These are phyloP conservation scores for Apiotrichum siamense DNA, from an alignment of 1,284 basidiomycete species.

Conservation along the genomic window DNA sequence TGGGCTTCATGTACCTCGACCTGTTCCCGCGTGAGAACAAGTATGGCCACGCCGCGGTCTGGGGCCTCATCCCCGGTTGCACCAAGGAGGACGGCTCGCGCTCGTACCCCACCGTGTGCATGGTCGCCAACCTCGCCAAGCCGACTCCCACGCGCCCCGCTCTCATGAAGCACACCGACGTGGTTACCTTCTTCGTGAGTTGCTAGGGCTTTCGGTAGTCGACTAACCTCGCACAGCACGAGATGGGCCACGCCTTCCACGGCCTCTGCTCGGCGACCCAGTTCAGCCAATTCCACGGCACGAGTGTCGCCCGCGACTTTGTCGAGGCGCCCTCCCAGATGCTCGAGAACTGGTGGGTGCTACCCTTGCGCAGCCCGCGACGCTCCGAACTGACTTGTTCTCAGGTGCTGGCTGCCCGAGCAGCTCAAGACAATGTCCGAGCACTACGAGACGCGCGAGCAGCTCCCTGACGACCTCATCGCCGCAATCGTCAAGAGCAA, in stretches of 20 bases:
- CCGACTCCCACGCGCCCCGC: conserved; percentile 61
- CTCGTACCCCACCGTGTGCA: conserved; percentile 42
- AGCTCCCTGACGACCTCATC: conserved; percentile 17
- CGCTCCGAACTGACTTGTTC: no score
- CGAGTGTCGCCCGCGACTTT: conserved; percentile 58
- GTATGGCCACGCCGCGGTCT: conserved; percentile 80
- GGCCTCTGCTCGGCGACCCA: conserved; percentile 65
- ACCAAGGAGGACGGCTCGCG: conserved; percentile 21
- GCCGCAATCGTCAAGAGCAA: conserved; percentile 19
- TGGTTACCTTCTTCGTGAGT: conserved; percentile 6
- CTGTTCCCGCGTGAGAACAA: conserved; percentile 79
- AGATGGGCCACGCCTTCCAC: conserved; percentile 82
- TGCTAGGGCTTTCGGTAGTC: neutral
- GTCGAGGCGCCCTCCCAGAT: conserved; percentile 83
- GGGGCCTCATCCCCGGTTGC: conserved; percentile 55
- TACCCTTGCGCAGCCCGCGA: no score
- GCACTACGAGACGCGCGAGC: conserved; percentile 19
- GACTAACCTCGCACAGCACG: conserved; percentile 46
- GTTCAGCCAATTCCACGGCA: conserved; percentile 72
- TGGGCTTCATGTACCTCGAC: conserved; percentile 74
- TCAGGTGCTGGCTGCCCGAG: conserved; percentile 18
- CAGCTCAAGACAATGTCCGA: conserved; percentile 21
- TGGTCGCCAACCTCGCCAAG: conserved; percentile 56
- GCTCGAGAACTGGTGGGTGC: conserved; percentile 70
- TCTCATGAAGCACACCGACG: conserved; percentile 69